phyloP scores from a whole-genome alignment of 2,329 filamentous ascomycete genomes.

The Pseudogymnoascus sp. region DNA sequence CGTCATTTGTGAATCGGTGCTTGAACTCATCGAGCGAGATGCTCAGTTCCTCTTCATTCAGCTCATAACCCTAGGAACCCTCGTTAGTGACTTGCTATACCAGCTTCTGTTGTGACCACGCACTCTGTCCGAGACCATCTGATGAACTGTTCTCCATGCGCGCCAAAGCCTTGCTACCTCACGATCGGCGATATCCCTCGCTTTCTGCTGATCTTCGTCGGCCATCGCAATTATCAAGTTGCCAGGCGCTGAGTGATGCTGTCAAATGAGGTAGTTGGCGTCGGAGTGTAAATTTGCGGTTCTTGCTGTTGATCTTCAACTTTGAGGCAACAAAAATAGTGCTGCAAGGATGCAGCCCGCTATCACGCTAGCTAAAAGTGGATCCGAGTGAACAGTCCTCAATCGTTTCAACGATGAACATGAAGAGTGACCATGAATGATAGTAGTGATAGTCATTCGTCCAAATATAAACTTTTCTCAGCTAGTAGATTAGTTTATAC shows the following conservation, averaged over 20 bases:
- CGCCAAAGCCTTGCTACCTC: slow-evolving; percentile 70
- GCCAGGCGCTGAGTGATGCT: neutral
- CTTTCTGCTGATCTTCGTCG: slow-evolving; percentile 24
- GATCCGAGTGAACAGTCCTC: neutral
- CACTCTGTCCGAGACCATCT: slow-evolving; percentile 91
- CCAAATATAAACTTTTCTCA: neutral
- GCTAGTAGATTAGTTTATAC: neutral
- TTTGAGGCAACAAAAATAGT: slow-evolving; percentile 8
- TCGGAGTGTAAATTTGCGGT: neutral
- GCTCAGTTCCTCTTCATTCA: slow-evolving; percentile 80
- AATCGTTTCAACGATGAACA: no score
- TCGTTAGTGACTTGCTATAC: slow-evolving; percentile 18
- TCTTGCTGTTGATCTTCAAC: slow-evolving; percentile 1
- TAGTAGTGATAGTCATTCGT: neutral
- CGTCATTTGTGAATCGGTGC: slow-evolving; percentile 62
- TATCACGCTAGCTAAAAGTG: neutral
- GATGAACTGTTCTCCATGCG: slow-evolving; percentile 84
- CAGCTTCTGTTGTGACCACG: slow-evolving; percentile 25
- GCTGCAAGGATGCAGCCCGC: slow-evolving; percentile 4
- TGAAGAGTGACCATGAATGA: neutral
- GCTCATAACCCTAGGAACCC: slow-evolving; percentile 70
- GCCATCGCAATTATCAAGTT: slow-evolving; percentile 9
- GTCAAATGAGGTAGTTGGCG: neutral
- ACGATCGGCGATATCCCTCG: slow-evolving; percentile 29
- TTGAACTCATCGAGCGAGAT: slow-evolving; percentile 80